Evolutionary conservation across 2,329 filamentous ascomycete genomes (phyloP).

Genomic region (Karstenula rhodostoma): DNA sequence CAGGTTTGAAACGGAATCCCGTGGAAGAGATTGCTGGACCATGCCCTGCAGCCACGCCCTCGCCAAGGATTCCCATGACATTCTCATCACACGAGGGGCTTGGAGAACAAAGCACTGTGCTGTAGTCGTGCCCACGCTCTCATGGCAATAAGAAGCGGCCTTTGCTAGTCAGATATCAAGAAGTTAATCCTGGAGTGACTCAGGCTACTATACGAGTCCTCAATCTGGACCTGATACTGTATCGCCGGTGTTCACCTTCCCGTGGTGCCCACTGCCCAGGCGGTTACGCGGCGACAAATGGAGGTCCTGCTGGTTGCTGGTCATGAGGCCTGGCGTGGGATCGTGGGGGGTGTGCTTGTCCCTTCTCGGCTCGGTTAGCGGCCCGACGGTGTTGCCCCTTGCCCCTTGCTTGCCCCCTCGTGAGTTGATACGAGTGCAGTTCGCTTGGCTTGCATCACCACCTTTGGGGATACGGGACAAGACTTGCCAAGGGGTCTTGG

Average conservation of each 20-base stretch:
- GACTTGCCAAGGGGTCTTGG: conserved; percentile 9
- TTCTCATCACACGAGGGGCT: conserved; percentile 1
- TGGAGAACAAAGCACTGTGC: not conserved
- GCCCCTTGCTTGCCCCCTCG: not conserved
- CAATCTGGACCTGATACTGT: too few species aligned
- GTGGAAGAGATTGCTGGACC: conserved; percentile 1
- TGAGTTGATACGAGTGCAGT: not conserved
- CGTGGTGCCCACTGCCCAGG: too few species aligned
- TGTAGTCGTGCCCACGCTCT: too few species aligned
- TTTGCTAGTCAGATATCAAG: too few species aligned
- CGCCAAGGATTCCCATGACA: not conserved
- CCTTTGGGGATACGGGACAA: not conserved
- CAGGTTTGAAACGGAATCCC: conserved; percentile 11
- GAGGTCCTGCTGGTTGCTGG: not conserved
- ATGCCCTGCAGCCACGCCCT: not conserved
- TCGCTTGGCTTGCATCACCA: not conserved
- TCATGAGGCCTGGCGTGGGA: not conserved
- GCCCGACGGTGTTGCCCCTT: not conserved
- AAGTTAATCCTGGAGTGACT: too few species aligned
- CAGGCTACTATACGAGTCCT: too few species aligned
- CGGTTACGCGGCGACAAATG: not conserved
- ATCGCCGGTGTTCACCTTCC: too few species aligned
- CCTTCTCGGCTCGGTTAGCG: not conserved
- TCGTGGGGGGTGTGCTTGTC: not conserved
- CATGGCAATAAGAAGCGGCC: too few species aligned